Percentiles rank a stretch among this genome's conserved stretches.
phyloP scores from a whole-genome alignment of 306 rosid species.

The Quercus suber region DNA sequence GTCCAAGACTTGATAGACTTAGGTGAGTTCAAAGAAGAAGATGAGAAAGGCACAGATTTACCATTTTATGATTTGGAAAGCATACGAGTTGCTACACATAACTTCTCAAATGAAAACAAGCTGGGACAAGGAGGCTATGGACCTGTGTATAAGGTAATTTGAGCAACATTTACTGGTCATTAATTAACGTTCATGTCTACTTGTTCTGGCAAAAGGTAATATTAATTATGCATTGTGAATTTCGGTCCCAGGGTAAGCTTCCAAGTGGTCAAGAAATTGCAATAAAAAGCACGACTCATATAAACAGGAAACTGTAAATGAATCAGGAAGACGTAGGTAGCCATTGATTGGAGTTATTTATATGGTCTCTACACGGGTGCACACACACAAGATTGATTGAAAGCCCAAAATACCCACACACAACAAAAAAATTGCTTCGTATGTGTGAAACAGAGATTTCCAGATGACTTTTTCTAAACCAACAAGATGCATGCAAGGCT shows the following conservation, averaged over 20 bases:
- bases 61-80: slow-evolving; percentile 32
- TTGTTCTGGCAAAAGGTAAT: not conserved
- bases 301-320: no score
- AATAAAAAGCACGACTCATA: no score
- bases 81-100: slow-evolving; percentile 37
- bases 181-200: not conserved
- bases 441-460: no score
- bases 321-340: no score
- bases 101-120: slow-evolving; percentile 46
- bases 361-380: no score
- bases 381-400: no score
- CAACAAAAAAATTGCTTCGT: no score
- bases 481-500: no score
- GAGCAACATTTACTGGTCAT: not conserved
- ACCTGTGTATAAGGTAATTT: slow-evolving; percentile 46
- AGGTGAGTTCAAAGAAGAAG: slow-evolving; percentile 26
- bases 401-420: no score
- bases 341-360: no score
- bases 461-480: no score
- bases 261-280: slow-evolving; percentile 31
- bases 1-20: slow-evolving; percentile 27
- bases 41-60: slow-evolving; percentile 28
- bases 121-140: slow-evolving; percentile 63
- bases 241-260: slow-evolving; percentile 32
- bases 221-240: no score